A percentile compares a stretch with the other conserved stretches of the same genome.
Evolutionary conservation across 2,329 filamentous ascomycete genomes (phyloP).

Genomic region (Pyrenophora teres): DNA sequence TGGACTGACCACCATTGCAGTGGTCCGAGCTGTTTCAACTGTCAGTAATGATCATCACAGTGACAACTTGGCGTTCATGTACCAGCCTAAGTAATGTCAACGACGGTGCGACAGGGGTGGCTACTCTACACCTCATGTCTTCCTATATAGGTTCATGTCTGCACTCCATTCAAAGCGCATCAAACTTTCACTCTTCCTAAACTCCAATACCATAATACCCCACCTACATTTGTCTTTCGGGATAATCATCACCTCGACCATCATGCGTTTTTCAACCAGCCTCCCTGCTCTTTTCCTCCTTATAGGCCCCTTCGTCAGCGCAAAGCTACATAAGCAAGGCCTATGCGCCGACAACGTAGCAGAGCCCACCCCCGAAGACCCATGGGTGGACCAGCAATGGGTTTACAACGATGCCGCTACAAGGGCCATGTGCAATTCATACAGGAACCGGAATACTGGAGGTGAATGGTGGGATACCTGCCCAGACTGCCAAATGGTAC

Average conservation of each 20-base stretch:
- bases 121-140: not conserved
- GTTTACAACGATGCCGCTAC: constrained; percentile 35
- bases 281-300: constrained; percentile 16
- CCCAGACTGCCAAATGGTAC: constrained; percentile 35
- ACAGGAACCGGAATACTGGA: constrained; percentile 34
- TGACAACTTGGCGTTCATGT: not conserved
- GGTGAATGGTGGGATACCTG: constrained; percentile 33
- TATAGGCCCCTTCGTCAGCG: constrained; percentile 22
- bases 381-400: constrained; percentile 16
- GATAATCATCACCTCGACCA: constrained; percentile 2
- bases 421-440: constrained; percentile 24
- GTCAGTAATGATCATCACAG: constrained; percentile 12
- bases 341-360: constrained; percentile 32
- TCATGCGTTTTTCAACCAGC: constrained; percentile 27
- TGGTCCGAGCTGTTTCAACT: constrained; percentile 13
- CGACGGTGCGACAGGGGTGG: not conserved
- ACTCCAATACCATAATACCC: not conserved
- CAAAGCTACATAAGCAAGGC: constrained; percentile 26
- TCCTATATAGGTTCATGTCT: not conserved
- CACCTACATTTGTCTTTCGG: not conserved
- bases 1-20: not conserved
- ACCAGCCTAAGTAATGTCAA: not conserved
- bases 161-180: not conserved
- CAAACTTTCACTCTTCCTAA: not conserved
- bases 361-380: too few relatives aligned